Evolutionary conservation across 768 basidiomycete species (phyloP).

Genomic region (Artomyces pyxidatus): DNA sequence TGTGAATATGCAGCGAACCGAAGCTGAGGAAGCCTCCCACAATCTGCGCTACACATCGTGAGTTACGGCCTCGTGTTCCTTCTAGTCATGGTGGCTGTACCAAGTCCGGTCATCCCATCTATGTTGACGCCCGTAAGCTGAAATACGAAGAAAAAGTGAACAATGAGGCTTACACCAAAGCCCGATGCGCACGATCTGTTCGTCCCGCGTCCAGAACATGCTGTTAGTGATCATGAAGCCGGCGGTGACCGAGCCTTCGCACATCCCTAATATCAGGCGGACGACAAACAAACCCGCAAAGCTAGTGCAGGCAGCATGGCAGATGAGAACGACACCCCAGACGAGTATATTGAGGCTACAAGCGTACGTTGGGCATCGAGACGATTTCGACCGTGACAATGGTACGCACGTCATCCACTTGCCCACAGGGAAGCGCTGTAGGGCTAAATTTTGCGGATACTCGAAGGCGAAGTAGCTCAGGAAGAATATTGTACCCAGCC

Average conservation of each 20-base stretch:
- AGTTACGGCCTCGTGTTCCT: no score
- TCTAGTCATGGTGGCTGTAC: no score
- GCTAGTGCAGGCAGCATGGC: constrained; percentile 64
- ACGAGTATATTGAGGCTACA: constrained; percentile 56
- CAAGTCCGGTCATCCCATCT: no score
- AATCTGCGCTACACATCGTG: constrained; percentile 46
- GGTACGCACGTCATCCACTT: constrained; percentile 76
- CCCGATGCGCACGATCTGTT: constrained; percentile 61
- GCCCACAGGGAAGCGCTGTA: constrained; percentile 68
- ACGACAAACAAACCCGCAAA: constrained; percentile 59
- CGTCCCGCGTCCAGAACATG: constrained; percentile 71
- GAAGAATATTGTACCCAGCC: constrained; percentile 74
- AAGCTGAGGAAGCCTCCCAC: constrained; percentile 64
- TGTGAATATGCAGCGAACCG: constrained; percentile 54
- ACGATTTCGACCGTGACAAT: no score
- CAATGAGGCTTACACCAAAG: constrained; percentile 64
- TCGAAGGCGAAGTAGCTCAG: constrained; percentile 63
- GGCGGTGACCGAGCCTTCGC: constrained; percentile 64
- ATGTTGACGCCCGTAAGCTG: no score
- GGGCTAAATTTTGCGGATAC: constrained; percentile 64
- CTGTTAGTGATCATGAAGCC: constrained; percentile 71
- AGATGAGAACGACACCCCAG: constrained; percentile 53
- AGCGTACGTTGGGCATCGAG: background rate
- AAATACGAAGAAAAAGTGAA: no score
- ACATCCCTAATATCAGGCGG: constrained; percentile 60